phyloP scores from a whole-genome alignment of 495 filamentous ascomycete genomes.

The Filosporella fistucella region DNA sequence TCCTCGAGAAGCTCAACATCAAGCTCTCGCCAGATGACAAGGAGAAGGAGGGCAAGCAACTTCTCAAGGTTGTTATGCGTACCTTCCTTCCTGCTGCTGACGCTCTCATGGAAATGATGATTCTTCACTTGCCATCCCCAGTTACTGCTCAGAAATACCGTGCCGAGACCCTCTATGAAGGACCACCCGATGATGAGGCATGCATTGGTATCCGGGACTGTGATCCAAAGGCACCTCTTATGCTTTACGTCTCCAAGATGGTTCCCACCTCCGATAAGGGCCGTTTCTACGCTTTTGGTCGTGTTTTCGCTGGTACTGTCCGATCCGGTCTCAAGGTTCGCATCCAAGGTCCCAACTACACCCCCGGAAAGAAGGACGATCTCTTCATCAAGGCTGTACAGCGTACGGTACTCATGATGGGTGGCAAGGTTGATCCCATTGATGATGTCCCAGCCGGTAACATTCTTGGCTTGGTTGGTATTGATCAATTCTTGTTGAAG shows the following conservation, averaged over 20 bases:
- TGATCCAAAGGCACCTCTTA: constrained; percentile 94
- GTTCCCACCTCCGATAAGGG: constrained; percentile 99
- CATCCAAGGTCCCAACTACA: constrained; percentile 99
- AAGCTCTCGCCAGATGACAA: constrained; percentile 82
- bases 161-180: constrained; percentile 98
- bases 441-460: constrained; percentile 99
- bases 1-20: constrained; percentile 89
- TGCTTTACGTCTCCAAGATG: constrained; percentile 99
- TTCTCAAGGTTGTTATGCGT: constrained; percentile 96
- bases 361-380: constrained; percentile 96
- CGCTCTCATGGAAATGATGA: constrained; percentile 99
- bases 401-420: constrained; percentile 99
- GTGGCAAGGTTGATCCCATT: constrained; percentile 97
- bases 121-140: constrained; percentile 96
- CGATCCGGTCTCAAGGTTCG: constrained; percentile 97
- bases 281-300: constrained; percentile 99
- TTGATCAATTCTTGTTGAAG: constrained; percentile 99
- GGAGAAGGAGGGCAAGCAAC: constrained; percentile 91
- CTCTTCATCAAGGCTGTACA: constrained; percentile 99
- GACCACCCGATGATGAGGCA: constrained; percentile 85
- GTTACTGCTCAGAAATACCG: constrained; percentile 97
- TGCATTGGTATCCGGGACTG: constrained; percentile 97
- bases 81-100: constrained; percentile 98
- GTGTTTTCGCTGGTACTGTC: constrained; percentile 99
- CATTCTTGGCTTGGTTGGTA: constrained; percentile 97